phyloP scores from a whole-genome alignment of 2,329 filamentous ascomycete genomes.

The Apiospora aurea region DNA sequence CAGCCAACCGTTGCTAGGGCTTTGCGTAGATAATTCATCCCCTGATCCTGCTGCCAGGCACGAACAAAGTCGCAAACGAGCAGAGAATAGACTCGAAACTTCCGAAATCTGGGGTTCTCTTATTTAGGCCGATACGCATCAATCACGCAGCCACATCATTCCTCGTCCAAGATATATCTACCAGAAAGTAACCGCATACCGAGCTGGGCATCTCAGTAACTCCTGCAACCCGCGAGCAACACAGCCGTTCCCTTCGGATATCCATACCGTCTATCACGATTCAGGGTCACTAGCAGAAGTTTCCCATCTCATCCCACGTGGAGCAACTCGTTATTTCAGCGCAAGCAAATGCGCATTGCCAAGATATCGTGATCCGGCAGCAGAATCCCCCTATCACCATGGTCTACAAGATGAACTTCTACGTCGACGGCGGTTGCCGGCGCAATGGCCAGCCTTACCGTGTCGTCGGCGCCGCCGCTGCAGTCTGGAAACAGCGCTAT shows the following conservation, averaged over 20 bases:
- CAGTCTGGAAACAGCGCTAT: conserved; percentile 29
- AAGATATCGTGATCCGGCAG: no score
- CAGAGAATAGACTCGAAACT: neutral
- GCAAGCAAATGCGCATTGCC: neutral
- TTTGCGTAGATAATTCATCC: neutral
- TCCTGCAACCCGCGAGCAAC: neutral
- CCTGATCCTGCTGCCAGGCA: no score
- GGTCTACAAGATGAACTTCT: conserved; percentile 44
- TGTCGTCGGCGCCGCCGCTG: conserved; percentile 42
- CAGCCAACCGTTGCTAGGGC: neutral
- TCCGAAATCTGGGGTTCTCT: neutral
- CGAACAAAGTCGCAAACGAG: neutral
- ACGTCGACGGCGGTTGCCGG: conserved; percentile 44
- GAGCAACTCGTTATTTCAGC: neutral
- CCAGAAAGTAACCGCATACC: neutral
- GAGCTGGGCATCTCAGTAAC: neutral
- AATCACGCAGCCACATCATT: no score
- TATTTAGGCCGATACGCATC: neutral
- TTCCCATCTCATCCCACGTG: neutral
- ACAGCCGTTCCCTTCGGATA: neutral
- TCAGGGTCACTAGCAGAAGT: neutral
- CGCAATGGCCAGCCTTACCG: conserved; percentile 36
- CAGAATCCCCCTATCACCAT: conserved; percentile 31
- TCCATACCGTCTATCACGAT: neutral
- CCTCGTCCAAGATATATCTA: no score